Conservation (phyloP, 345 rosid genomes). For the Balakata baccata region DNA sequence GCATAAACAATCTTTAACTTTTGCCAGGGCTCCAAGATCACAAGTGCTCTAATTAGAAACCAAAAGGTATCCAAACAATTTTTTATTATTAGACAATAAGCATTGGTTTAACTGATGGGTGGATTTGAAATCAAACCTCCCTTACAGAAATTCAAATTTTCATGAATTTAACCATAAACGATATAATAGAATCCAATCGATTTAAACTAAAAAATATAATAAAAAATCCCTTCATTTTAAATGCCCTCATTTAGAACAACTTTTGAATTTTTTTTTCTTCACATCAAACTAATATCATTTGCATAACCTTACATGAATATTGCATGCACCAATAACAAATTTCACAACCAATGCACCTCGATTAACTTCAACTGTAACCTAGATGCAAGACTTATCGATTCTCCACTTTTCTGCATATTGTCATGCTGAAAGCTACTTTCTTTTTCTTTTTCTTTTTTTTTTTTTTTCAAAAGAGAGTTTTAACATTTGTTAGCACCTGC, state of each 20-base stretch:
- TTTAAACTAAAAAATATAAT: neutral
- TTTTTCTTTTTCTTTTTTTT: neutral
- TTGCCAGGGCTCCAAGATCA: too few species aligned
- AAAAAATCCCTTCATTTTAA: neutral
- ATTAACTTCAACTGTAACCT: neutral
- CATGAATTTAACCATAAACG: neutral
- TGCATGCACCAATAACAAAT: neutral
- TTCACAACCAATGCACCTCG: neutral
- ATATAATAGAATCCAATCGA: neutral
- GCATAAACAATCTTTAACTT: too few species aligned
- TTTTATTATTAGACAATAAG: neutral
- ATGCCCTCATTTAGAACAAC: neutral
- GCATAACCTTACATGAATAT: neutral
- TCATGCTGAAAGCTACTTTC: neutral
- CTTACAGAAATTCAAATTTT: neutral
- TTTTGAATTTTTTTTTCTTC: neutral
- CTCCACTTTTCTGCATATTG: neutral
- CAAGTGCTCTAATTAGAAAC: neutral
- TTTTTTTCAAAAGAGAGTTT: neutral
- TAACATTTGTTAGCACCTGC: constrained; percentile 55
- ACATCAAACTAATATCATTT: neutral
- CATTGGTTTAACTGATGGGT: neutral
- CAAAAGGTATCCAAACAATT: neutral
- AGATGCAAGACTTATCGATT: neutral
- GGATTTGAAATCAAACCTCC: neutral